phyloP scores from a whole-genome alignment of 106 monocot species.

The Platanthera guangdongensis region DNA sequence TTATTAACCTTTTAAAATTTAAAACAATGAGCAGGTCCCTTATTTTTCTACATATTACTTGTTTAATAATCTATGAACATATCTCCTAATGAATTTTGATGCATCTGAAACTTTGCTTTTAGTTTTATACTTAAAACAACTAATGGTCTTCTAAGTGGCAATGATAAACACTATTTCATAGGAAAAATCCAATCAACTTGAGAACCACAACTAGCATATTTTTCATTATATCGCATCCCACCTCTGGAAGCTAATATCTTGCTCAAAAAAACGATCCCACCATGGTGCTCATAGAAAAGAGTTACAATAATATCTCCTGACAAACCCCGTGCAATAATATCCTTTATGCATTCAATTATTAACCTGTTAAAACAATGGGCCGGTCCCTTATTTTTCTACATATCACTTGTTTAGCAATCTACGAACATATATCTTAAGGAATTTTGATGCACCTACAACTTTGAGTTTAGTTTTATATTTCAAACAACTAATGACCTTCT shows the following conservation, averaged over 20 bases:
- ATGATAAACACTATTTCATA: neutral
- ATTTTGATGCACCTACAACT: neutral
- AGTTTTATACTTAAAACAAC: neutral
- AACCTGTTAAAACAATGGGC: neutral
- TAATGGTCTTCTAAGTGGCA: neutral
- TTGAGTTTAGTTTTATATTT: neutral
- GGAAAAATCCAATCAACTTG: neutral
- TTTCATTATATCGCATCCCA: no score
- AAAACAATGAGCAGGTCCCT: neutral
- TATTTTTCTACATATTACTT: neutral
- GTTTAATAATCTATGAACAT: neutral
- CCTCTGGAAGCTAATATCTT: no score
- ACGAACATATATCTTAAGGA: neutral
- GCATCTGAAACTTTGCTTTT: neutral
- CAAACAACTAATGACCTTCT: neutral
- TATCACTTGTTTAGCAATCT: neutral
- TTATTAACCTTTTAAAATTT: neutral
- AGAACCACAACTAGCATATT: neutral
- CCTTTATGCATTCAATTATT: neutral
- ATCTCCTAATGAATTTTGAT: neutral
- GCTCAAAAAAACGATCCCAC: no score
- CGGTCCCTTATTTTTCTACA: neutral
- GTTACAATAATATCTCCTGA: neutral
- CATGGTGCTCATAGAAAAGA: neutral
- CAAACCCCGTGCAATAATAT: neutral